Conservation (phyloP, 805 yeast species). For the Teunomyces lycoperdinae region DNA sequence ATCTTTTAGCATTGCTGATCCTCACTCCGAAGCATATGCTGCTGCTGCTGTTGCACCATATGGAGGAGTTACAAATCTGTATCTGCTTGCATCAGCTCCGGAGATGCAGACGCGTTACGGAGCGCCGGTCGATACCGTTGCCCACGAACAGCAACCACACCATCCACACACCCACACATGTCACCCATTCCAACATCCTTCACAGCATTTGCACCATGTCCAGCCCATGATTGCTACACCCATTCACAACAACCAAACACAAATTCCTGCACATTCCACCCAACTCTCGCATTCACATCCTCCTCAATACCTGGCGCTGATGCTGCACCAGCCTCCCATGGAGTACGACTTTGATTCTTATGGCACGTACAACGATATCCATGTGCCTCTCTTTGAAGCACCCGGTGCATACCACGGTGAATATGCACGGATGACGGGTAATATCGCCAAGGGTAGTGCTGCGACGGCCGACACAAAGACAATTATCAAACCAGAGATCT, state of each 20-base stretch:
- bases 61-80: not conserved
- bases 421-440: not conserved
- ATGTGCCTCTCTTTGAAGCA: not conserved
- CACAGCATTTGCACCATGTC: conserved; percentile 1
- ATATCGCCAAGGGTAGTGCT: not conserved
- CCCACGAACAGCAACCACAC: not conserved
- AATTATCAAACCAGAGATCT: conserved; percentile 4
- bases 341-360: not conserved
- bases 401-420: not conserved
- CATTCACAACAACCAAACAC: not conserved
- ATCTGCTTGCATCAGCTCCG: not conserved
- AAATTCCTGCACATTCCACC: not conserved
- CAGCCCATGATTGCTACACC: not conserved
- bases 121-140: not conserved
- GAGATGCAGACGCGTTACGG: not conserved
- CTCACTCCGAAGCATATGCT: not conserved
- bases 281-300: conserved; percentile 1
- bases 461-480: not conserved
- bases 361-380: not conserved
- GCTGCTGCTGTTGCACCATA: not conserved
- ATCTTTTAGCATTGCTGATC: not conserved
- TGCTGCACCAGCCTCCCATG: not conserved
- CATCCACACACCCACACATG: conserved; percentile 2
- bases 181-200: not conserved
- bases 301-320: not conserved